phyloP scores from a whole-genome alignment of 805 yeast genomes.

The Scheffersomyces spartinae region DNA sequence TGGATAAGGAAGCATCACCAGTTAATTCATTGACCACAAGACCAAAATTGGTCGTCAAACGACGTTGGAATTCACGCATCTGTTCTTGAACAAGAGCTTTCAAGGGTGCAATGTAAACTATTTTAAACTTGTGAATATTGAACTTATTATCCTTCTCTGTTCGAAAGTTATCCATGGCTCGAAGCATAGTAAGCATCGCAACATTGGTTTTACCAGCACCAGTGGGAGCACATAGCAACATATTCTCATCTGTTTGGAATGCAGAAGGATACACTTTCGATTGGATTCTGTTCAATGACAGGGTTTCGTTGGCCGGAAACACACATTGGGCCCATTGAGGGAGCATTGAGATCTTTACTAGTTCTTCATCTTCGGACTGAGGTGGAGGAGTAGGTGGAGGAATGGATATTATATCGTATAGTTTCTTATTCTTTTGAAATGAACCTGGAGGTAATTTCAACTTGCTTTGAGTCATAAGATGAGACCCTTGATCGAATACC shows the following conservation, averaged over 20 bases:
- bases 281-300: constrained; percentile 69
- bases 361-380: constrained; percentile 26
- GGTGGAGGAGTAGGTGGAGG: constrained; percentile 60
- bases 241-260: constrained; percentile 55
- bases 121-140: constrained; percentile 47
- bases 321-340: constrained; percentile 79
- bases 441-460: constrained; percentile 78
- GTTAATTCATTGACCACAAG: constrained; percentile 75
- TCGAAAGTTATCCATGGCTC: constrained; percentile 45
- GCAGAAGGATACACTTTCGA: constrained; percentile 76
- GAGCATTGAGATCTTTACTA: constrained; percentile 47
- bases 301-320: constrained; percentile 58
- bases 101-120: constrained; percentile 85
- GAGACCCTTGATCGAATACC: constrained; percentile 63
- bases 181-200: constrained; percentile 74
- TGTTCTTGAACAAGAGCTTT: constrained; percentile 95
- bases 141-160: constrained; percentile 36
- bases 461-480: constrained; percentile 51
- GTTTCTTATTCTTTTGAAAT: constrained; percentile 55
- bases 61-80: constrained; percentile 69
- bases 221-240: constrained; percentile 91
- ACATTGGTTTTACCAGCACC: constrained; percentile 99
- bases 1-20: constrained; percentile 76
- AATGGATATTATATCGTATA: constrained; percentile 83
- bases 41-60: constrained; percentile 49